Evolutionary conservation across 352 stramenopile genomes (phyloP), one percentile per base, ranked within the genome.

Genomic region (Pseudoperonospora humuli): DNA sequence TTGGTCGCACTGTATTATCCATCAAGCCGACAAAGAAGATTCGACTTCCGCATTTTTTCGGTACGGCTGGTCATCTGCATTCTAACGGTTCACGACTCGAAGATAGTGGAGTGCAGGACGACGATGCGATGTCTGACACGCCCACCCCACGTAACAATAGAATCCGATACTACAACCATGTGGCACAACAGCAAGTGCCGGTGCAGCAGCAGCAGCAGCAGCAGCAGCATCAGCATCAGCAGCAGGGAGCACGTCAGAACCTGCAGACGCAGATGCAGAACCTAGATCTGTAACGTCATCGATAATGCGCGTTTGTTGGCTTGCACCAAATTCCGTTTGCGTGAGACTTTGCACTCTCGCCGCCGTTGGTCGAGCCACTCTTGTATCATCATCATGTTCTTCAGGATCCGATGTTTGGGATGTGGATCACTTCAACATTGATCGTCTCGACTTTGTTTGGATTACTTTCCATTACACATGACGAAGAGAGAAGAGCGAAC

Each of bases 11-110:
- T 11, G 77, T 93, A 46, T 57, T 93, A 36, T 89, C 77, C 14
- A 90, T 93, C 56, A 93, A 93, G 56, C 77, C 80, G 8, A 93
- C 75, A 1, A 93, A 93, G 70, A 93, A 93, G 62, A 88, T 93
- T 20, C 77, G 80, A 0, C 45, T 93, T 45, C 77, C 80, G 38
- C 79, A 88, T 47, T 89, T 93, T 46, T 93, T 93, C 39, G 69
- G 75, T 21, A 64, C 68, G 28, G 54, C 59, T 23, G 66, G 50
- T 37, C 70, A 85, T 42, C 53, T 76, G 20, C 67, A 79, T 37
- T 57, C 23, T 7, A 74, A 46, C 54, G 74, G 61, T 44, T 64
- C 60, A 15, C 64, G 73, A n/a, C 52, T 80, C 10, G 75, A 88
- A 39, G 71, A 75, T 48, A 76, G 64, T 25, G 44, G 54, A 8